Conservation (phyloP, 805 yeast species). For the Hanseniaspora meyeri region DNA sequence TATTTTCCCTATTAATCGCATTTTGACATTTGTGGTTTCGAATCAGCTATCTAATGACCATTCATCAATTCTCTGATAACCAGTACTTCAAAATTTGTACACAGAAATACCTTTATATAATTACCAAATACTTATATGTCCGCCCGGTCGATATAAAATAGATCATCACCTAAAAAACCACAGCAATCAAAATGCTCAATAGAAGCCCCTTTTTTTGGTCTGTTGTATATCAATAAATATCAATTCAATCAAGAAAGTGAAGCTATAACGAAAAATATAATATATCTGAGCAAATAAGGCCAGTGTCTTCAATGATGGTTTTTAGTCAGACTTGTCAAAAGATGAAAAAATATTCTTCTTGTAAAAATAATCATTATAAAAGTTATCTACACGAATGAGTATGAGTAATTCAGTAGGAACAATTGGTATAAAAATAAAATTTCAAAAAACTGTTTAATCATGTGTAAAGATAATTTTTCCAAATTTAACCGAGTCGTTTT, state of each 20-base stretch:
- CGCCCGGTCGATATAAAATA: conserved; percentile 37
- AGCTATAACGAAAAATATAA: not conserved
- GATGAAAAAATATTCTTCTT: not conserved
- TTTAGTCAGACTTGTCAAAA: not conserved
- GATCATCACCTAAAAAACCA: conserved; percentile 23
- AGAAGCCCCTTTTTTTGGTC: not conserved
- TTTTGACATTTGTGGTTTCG: not conserved
- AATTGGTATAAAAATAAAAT: conserved; percentile 26
- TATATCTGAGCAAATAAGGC: not conserved
- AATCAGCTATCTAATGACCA: conserved; percentile 33
- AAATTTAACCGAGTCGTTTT: not conserved
- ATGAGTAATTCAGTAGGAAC: conserved; percentile 32
- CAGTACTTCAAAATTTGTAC: conserved; percentile 29
- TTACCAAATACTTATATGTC: conserved; percentile 31
- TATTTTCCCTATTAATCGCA: not conserved
- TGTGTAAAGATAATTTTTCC: not conserved
- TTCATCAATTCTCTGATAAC: conserved; percentile 29
- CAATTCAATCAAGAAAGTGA: not conserved
- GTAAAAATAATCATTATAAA: conserved; percentile 19
- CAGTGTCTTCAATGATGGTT: too few relatives aligned
- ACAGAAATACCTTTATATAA: conserved; percentile 24
- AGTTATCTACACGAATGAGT: conserved; percentile 32
- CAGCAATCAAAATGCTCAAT: not conserved
- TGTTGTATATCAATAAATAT: not conserved
- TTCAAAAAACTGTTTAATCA: conserved; percentile 17